phyloP scores from a whole-genome alignment of 768 basidiomycete genomes.

The Pulveroboletus frians region DNA sequence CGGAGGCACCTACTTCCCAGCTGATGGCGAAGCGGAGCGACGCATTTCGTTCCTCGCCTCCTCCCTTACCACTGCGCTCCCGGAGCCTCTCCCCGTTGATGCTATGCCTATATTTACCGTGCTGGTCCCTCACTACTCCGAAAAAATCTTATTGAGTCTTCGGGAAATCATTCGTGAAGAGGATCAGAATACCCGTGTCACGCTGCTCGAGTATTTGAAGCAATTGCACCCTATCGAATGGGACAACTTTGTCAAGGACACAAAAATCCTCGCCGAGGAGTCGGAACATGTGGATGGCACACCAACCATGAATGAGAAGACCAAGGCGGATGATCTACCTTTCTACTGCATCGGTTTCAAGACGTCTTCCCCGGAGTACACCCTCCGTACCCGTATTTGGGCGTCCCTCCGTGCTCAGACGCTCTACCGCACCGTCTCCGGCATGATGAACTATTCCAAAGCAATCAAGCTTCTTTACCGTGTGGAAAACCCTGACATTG shows the following conservation, averaged over 20 bases:
- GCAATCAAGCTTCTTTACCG: constrained; percentile 98
- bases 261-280: constrained; percentile 97
- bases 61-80: constrained; percentile 91
- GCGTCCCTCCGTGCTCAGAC: constrained; percentile 97
- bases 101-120: constrained; percentile 99
- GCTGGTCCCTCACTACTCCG: constrained; percentile 96
- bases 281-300: constrained; percentile 54
- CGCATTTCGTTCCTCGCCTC: constrained; percentile 99
- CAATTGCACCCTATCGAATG: constrained; percentile 98
- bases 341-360: constrained; percentile 99
- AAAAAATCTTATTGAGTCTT: constrained; percentile 94
- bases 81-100: constrained; percentile 92
- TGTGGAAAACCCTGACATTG: constrained; percentile 97
- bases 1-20: constrained; percentile 87
- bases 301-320: constrained; percentile 65
- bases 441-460: constrained; percentile 99
- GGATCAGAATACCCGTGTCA: constrained; percentile 94
- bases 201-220: constrained; percentile 95
- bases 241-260: constrained; percentile 99
- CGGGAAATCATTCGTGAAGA: constrained; percentile 99
- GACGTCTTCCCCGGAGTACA: constrained; percentile 97
- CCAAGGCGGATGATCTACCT: constrained; percentile 86
- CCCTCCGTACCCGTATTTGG: constrained; percentile 98
- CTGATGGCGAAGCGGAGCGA: constrained; percentile 91
- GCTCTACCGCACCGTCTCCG: constrained; percentile 95